Base-by-base conservation (phyloP, 306 rosid genomes). In the Begonia masoniana region DNA sequence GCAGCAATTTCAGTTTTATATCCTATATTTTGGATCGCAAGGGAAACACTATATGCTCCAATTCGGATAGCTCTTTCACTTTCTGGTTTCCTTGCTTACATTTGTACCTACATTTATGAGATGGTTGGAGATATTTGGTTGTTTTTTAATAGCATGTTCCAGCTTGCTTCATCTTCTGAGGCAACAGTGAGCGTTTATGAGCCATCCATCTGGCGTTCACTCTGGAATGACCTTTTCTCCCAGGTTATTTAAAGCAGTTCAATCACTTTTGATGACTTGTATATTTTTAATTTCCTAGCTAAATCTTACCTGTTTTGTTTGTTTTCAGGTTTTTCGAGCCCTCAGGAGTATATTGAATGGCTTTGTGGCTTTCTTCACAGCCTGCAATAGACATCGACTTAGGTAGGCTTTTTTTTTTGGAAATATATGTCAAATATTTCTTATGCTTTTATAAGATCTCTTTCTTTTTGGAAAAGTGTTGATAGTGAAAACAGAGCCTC, bases 311-410 rank as follows among this genome's bases (percentile, higher is more conserved):
- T 31, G 39, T 31, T 31, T 31, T 31, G 39, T 31, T 31, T 31
- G 39, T 31, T 70, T 67, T 45, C 91, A 91, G 97, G 74, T 91
- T 43, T 91, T 91, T 62, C 85, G 91, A 52, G 97, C 97, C 59
- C 62, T 91, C 56, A 81, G 78, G 80, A 81, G 85, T 70, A 91
- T 91, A 73, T 61, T 91, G 47, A 74, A 81, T 54, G 97, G 96
- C 26, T 72, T 91, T 63, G 88, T 64, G 69, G 96, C 95, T 16
- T 91, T 91, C 67, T 81, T 91, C 54, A 23, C 87, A 39, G 85
- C 97, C 58, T 91, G 97, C 80, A 91, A 91, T 62, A 73, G 96
- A 80, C 97, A 91, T 83, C 84, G 96, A 16, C 92, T 91, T 47
- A 91, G 97, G 97, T 85, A 63, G 61, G 59, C 52, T 50, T 51